Base-by-base conservation (phyloP, 2,329 filamentous ascomycete species). In the Cladosporium oxysporum region DNA sequence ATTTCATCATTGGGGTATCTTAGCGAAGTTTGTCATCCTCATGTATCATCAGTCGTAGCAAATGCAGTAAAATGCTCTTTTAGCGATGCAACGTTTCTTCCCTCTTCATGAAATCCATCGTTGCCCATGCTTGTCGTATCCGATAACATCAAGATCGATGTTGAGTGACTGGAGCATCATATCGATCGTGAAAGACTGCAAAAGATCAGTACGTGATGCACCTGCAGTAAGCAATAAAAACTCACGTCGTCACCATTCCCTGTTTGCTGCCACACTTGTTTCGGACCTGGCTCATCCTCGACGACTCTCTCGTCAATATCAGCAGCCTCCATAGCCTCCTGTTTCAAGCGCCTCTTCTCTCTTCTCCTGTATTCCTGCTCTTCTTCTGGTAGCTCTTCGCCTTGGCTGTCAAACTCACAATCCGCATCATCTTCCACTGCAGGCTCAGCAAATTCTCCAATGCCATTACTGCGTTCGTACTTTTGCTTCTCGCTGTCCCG, bases 111-210 rank as follows among this genome's bases (percentile, higher is more conserved):
- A 81, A 60, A 82, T 77, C 88, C 88, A 91, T 73, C 80, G 79
- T 73, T 89, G 85, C 62, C 78, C 75, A 14, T 79, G 75, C 66
- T 82, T 81, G 75, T 89, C 87, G 74, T 85, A 90, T 5, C 88
- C 88, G 69, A 91, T 88, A n/a, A 85, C 73, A 58, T 83, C 78
- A 5, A 86, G 76, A 64, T 90, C 87, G 65, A 91, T 84, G 71
- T 89, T 88, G 66, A 91, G 78, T 33, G 83, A 86, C 69, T 83
- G 84, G 18, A 91, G 81, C 88, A 91, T 90, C 83, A 86, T 87
- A 58, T 85, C 87, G 84, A 91, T 89, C 14, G 87, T 90, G 71
- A 90, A 90, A 14, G 83, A 84, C 87, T 88, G 69, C 7, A 50
- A 10, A 41, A 33, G n/a, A 64, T 68, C 59, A 69, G 62, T 44